Base-by-base conservation (phyloP, 202 grass and related monocot species). In the Carex sylvatica region DNA sequence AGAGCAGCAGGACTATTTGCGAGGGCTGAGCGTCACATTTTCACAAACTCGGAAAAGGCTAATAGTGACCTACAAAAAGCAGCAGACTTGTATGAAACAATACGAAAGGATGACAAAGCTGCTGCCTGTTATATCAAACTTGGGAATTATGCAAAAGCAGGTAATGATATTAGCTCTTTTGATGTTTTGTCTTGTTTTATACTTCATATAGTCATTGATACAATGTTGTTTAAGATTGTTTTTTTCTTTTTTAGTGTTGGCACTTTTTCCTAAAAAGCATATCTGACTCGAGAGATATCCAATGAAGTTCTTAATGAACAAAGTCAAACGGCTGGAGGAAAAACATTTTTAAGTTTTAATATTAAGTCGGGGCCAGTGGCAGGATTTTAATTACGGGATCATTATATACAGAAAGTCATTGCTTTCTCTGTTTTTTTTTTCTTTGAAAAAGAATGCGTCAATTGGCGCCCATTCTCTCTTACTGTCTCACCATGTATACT, bases 71-170 rank as follows among this genome's bases (percentile, higher is more conserved):
- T 94, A 19, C 82, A 74, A 26, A 91, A 91, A 67, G 94, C 94
- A 65, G 93, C 88, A 22, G 92, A 97, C 38, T 86, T 94, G 38
- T 97, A 91, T 31, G 92, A 91, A 70, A 85, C 87, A 13, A 97
- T 97, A 81, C 76, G 51, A 78, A 97, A 85, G 87, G 44, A 83
- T 83, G 90, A 97, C 40, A 94, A 89, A 61, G 90, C 86, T 81
- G 92, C 94, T 33, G 70, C 84, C 20, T 97, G 94, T 62, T 92
- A 91, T 65, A 85, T 94, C 9, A 91, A 92, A 84, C 84, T 97
- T 73, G 81, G 79, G 16, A 90, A 97, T 81, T 89, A 87, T 78
- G 85, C 31, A 80, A 88, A 74, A 84, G 94, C 90, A 97, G 94
- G 92, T 97, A 26, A 65, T 82, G 11, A 31, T 14, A 51, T 10